A percentile compares a stretch with the other conserved stretches of the same genome.
Conservation (phyloP, 2,329 filamentous ascomycete species). For the Alternaria rosae region DNA sequence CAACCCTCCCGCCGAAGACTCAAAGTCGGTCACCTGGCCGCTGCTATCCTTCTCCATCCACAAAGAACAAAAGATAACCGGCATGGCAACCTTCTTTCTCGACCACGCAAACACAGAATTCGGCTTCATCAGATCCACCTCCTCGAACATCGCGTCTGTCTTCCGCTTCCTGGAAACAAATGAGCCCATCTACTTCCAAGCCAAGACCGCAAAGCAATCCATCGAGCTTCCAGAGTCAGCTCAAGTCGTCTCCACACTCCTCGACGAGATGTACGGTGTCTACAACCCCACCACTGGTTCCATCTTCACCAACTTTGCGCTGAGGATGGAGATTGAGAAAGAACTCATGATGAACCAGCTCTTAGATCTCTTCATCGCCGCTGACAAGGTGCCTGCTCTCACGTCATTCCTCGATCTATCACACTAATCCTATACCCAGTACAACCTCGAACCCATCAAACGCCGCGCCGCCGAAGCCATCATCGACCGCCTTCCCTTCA, state of each 20-base stretch:
- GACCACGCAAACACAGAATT: slow-evolving; percentile 28
- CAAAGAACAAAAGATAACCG: slow-evolving; percentile 12
- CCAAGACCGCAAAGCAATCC: background rate
- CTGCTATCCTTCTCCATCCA: slow-evolving; percentile 16
- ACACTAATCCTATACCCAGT: slow-evolving; percentile 19
- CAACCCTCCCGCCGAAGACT: rapidly evolving
- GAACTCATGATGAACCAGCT: slow-evolving; percentile 19
- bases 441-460: slow-evolving; percentile 28
- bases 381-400: slow-evolving; percentile 28
- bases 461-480: slow-evolving; percentile 20
- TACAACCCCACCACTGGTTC: slow-evolving; percentile 27
- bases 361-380: slow-evolving; percentile 26
- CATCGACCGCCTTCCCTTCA: slow-evolving; percentile 28
- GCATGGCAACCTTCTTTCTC: slow-evolving; percentile 4
- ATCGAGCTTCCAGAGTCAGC: slow-evolving; percentile 26
- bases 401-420: too few relatives aligned
- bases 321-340: slow-evolving; percentile 21
- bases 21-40: slow-evolving; percentile 6
- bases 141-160: background rate
- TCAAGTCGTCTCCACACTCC: slow-evolving; percentile 16
- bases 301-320: slow-evolving; percentile 28
- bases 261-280: slow-evolving; percentile 29
- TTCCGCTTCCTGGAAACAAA: slow-evolving; percentile 17
- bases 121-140: slow-evolving; percentile 16
- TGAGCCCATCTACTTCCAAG: slow-evolving; percentile 26